phyloP scores from a whole-genome alignment of 345 rosid genomes.

The Geranium rotundifolium region DNA sequence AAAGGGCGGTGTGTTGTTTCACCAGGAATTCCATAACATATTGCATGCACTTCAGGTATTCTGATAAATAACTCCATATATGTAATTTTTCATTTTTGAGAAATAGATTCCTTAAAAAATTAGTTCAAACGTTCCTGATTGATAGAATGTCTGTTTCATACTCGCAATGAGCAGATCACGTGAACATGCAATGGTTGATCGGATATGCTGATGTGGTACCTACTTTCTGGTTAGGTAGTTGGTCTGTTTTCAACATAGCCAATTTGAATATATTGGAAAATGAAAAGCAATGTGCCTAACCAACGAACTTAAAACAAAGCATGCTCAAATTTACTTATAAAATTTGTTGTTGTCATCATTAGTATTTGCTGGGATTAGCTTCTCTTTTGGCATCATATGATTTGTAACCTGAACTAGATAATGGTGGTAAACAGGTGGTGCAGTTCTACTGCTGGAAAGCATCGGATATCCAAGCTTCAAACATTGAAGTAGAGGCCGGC shows the following conservation, averaged over 20 bases:
- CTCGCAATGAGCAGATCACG: background rate
- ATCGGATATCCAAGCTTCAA: constrained; percentile 13
- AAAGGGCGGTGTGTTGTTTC: constrained; percentile 36
- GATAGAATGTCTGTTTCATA: no score
- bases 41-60: constrained; percentile 82
- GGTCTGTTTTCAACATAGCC: background rate
- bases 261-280: background rate
- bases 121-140: background rate
- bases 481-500: constrained; percentile 8
- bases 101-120: background rate
- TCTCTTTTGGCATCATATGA: background rate
- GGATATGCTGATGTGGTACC: background rate
- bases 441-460: constrained; percentile 59
- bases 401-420: background rate
- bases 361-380: background rate
- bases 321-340: background rate
- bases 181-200: background rate
- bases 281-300: background rate
- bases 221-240: background rate
- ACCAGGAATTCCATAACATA: constrained; percentile 36
- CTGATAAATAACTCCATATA: background rate
- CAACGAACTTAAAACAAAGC: background rate
- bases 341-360: background rate
- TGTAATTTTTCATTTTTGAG: background rate
- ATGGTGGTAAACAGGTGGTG: constrained; percentile 33